Percentiles rank a stretch among this genome's conserved stretches.
Evolutionary conservation across 345 rosid species (phyloP).

Genomic region (Moringa oleifera): DNA sequence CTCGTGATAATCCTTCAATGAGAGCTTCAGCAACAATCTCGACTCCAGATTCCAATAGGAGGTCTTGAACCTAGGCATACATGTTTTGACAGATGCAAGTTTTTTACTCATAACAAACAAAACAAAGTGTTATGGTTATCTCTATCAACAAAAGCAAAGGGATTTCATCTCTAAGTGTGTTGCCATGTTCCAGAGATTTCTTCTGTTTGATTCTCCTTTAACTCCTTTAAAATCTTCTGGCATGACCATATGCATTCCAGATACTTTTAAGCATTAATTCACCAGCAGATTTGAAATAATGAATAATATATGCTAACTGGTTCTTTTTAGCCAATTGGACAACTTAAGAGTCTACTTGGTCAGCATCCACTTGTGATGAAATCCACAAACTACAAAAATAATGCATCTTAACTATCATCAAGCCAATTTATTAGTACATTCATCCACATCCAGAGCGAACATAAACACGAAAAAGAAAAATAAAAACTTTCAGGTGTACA

Average conservation of each 20-base stretch:
- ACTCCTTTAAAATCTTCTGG: neutral
- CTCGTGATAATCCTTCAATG: constrained; percentile 85
- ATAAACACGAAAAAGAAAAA: too few species aligned
- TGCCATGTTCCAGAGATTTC: too few species aligned
- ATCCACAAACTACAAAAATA: too few species aligned
- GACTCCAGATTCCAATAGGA: constrained; percentile 70
- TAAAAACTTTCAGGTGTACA: neutral
- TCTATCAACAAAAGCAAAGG: too few species aligned
- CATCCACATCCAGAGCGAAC: neutral
- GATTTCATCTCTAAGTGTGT: too few species aligned
- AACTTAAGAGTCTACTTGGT: too few species aligned
- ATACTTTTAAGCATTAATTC: neutral
- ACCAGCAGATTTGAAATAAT: neutral
- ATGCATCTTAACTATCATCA: neutral
- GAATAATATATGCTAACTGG: too few species aligned
- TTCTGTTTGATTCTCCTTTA: neutral
- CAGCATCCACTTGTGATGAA: too few species aligned
- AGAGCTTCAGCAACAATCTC: constrained; percentile 90
- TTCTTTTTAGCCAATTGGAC: too few species aligned
- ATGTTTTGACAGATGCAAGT: neutral
- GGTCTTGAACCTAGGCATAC: constrained; percentile 59
- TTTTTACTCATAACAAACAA: too few species aligned
- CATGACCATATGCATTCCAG: neutral
- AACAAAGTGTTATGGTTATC: neutral
- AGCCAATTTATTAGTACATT: neutral